Percentiles rank a stretch among this genome's conserved stretches.
Conservation (phyloP, 805 yeast genomes). For the Metschnikowia shivogae region DNA sequence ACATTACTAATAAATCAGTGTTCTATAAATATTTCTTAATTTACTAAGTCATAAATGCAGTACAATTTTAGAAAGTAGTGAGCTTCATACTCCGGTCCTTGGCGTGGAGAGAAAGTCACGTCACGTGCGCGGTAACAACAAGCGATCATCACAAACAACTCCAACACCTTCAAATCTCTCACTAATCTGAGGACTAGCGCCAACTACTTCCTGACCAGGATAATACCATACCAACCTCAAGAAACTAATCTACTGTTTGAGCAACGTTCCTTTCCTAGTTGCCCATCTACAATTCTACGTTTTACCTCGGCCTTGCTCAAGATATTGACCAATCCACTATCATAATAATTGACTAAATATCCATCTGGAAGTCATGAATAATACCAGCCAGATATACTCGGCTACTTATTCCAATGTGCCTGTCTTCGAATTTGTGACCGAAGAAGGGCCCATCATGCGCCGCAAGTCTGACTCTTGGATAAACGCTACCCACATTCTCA, state of each 20-base stretch:
- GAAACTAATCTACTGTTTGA: not conserved
- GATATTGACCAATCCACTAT: not conserved
- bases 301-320: not conserved
- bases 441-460: slow-evolving; percentile 69
- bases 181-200: not conserved
- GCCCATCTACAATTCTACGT: not conserved
- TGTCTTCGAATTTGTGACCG: slow-evolving; percentile 58
- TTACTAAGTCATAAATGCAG: too few species aligned
- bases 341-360: not conserved
- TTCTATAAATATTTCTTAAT: too few species aligned
- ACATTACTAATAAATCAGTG: too few species aligned
- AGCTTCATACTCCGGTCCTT: too few species aligned
- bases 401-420: slow-evolving; percentile 78
- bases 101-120: not conserved
- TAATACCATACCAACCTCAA: not conserved
- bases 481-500: slow-evolving; percentile 69
- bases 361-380: slow-evolving; percentile 1
- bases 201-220: not conserved
- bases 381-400: slow-evolving; percentile 46
- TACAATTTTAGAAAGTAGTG: not conserved
- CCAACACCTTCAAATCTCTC: not conserved
- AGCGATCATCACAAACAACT: slow-evolving; percentile 1
- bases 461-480: slow-evolving; percentile 60
- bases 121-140: slow-evolving; percentile 6
- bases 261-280: not conserved